Base-by-base conservation (phyloP, 768 basidiomycete genomes). In the Nidularia pulvinata region DNA sequence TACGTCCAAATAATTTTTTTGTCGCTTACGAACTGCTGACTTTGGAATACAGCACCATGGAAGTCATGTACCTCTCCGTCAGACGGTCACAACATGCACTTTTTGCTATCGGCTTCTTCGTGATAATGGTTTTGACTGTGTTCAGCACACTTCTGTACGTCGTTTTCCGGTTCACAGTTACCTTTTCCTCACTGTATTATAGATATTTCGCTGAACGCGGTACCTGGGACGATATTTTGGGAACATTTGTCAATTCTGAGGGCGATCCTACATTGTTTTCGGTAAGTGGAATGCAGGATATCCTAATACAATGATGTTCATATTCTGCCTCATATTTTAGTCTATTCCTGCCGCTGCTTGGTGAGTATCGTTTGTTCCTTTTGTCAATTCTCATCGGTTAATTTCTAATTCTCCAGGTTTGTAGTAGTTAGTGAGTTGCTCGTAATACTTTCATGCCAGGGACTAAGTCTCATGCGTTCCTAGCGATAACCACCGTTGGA, bases 141-240 rank as follows among this genome's bases (percentile, higher is more conserved):
- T 95, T 93, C 67, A 93, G 92, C 56, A 95, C 93, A 0, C 74
- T 95, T 11, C 64, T 95, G 85, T 89, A 59, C 49, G 87, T 72
- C 4, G 19, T 44, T 30, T 34, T 13, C 39, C 48, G 51, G 22
- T 55, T 44, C 46, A 9, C 32, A 19, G 54, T 1, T 14, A 11
- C 2, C 5, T 25, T 49, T 30, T 47, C 34, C 34, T 16, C 43
- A 36, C 32, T 33, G 34, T 6, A 5, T 6, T 7, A 1, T 14
- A 90, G 90, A 57, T 95, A 95, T 64, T 96, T 96, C 62, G 87
- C 88, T 1, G 94, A 97, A 69, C 78, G 94, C 16, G 94, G 94
- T 1, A 87, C 87, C 1, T 97, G 94, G 94, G 93, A 95, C 57
- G 82, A 83, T 6, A 79, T 80, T 1, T 69, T 96, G 0, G 88